Evolutionary conservation across 306 rosid species (phyloP).

Genomic region (Luffa acutangula): DNA sequence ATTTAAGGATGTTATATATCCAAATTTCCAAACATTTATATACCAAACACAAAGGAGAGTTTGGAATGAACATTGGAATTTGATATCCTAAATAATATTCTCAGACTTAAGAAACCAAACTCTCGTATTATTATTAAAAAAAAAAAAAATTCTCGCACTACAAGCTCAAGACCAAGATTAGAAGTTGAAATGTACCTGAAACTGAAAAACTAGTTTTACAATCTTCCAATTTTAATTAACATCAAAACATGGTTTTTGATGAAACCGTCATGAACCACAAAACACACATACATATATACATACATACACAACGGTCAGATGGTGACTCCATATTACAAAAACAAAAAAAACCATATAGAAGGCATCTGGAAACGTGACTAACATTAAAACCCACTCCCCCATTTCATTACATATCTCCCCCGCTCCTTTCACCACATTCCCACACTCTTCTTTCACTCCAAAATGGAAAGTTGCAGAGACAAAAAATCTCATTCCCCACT

Average conservation of each 20-base stretch:
- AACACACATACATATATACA: background rate
- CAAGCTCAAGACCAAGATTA: too few species aligned
- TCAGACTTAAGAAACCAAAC: too few species aligned
- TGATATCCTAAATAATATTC: too few species aligned
- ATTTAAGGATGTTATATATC: too few species aligned
- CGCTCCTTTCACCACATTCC: constrained; percentile 3
- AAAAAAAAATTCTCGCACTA: too few species aligned
- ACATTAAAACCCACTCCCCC: constrained; percentile 48
- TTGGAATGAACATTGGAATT: too few species aligned
- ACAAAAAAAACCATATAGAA: background rate
- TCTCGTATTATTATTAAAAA: too few species aligned
- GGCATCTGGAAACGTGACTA: constrained; percentile 51
- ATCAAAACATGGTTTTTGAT: background rate
- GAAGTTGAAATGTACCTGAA: too few species aligned
- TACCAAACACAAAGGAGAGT: too few species aligned
- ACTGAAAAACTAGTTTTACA: too few species aligned
- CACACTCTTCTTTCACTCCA: background rate
- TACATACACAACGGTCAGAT: constrained; percentile 52
- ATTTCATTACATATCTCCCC: background rate
- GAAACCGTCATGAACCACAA: background rate
- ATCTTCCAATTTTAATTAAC: too few species aligned
- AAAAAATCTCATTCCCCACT: constrained; percentile 28
- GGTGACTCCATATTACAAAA: background rate
- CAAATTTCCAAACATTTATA: too few species aligned
- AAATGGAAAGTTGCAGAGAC: constrained; percentile 53